phyloP scores from a whole-genome alignment of 176 grass and related monocot species.

The Rhynchospora pubera region DNA sequence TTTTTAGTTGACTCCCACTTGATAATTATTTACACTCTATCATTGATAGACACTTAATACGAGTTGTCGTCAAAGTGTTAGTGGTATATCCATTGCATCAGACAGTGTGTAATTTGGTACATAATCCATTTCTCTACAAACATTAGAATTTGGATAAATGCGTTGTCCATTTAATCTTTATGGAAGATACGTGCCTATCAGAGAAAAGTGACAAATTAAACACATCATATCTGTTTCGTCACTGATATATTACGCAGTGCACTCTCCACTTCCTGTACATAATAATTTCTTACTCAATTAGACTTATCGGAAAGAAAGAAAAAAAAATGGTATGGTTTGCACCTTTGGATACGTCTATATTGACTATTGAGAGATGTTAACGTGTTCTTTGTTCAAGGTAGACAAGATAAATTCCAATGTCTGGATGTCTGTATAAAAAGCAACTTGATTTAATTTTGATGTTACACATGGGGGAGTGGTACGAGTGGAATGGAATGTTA shows the following conservation, averaged over 20 bases:
- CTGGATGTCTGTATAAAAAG: not conserved
- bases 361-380: not conserved
- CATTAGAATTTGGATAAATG: not conserved
- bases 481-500: not conserved
- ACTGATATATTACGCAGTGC: not conserved
- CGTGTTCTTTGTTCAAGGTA: not conserved
- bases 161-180: not conserved
- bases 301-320: not conserved
- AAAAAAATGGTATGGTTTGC: not conserved
- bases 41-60: too few relatives aligned
- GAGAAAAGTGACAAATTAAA: not conserved
- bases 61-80: too few relatives aligned
- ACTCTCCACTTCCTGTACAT: not conserved
- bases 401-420: conserved; percentile 7
- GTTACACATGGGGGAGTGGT: not conserved
- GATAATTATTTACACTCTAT: too few relatives aligned
- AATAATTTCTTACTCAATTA: not conserved
- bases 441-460: not conserved
- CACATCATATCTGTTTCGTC: not conserved
- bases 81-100: too few relatives aligned
- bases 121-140: too few relatives aligned
- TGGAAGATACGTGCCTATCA: not conserved
- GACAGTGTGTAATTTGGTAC: too few relatives aligned
- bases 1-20: too few relatives aligned
- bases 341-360: not conserved